Conservation (phyloP, 2,329 filamentous ascomycete species). For the Colletotrichum gigasporum region DNA sequence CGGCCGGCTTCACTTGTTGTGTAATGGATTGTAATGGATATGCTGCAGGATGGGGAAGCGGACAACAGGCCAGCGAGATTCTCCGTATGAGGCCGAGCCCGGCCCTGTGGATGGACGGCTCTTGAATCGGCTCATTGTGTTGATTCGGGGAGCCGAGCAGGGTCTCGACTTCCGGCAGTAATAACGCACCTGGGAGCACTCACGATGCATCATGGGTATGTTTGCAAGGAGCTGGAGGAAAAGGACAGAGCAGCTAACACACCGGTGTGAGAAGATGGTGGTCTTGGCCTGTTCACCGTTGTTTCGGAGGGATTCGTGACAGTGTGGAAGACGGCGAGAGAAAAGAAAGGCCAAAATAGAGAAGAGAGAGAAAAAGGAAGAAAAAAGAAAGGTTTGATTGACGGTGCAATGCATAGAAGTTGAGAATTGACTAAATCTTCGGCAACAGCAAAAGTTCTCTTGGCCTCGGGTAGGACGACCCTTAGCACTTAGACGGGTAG, state of each 20-base stretch:
- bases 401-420: constrained; percentile 15
- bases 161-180: neutral
- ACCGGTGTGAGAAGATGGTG: constrained; percentile 9
- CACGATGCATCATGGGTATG: neutral
- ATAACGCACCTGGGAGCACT: neutral
- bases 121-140: neutral
- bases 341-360: constrained; percentile 3
- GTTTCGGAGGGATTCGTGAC: constrained; percentile 21
- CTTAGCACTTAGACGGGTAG: too few relatives aligned
- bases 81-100: neutral
- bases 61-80: neutral
- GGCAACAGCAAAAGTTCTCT: too few relatives aligned
- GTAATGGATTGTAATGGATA: constrained; percentile 3
- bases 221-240: neutral
- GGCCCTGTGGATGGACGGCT: neutral
- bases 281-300: constrained; percentile 22
- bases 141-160: neutral
- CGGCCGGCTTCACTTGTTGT: neutral
- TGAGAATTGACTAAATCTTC: constrained; percentile 25
- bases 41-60: neutral
- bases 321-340: neutral
- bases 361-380: neutral
- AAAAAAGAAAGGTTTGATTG: constrained; percentile 19
- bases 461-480: too few relatives aligned
- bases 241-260: neutral